phyloP scores from a whole-genome alignment of 306 rosid genomes.

The Corylus heterophylla region DNA sequence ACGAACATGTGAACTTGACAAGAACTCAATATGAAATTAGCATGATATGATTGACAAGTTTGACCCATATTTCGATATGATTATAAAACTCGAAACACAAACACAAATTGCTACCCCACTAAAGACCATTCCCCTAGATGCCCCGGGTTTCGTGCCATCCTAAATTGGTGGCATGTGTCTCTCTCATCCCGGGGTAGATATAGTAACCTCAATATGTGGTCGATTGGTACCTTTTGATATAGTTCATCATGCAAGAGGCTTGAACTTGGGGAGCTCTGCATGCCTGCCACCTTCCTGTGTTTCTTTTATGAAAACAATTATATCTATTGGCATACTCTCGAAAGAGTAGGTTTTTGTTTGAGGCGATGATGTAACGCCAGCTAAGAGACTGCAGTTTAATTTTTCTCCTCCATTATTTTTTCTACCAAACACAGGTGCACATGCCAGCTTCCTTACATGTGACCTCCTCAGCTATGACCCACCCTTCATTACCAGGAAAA shows the following conservation, averaged over 20 bases:
- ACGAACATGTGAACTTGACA: too few relatives aligned
- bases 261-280: background rate
- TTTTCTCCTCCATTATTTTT: slow-evolving; percentile 50
- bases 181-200: background rate
- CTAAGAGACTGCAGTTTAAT: slow-evolving; percentile 22
- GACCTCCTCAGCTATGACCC: slow-evolving; percentile 39
- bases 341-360: slow-evolving; percentile 15
- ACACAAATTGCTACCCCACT: too few relatives aligned
- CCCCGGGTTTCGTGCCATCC: background rate
- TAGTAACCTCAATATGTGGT: background rate
- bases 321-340: background rate
- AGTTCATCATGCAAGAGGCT: background rate
- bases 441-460: slow-evolving; percentile 55
- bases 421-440: slow-evolving; percentile 46
- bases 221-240: background rate
- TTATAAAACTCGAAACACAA: too few relatives aligned
- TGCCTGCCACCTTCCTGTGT: background rate
- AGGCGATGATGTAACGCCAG: slow-evolving; percentile 52
- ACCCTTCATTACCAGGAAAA: slow-evolving; percentile 21
- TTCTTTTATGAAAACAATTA: background rate
- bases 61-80: too few relatives aligned
- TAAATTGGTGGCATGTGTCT: background rate
- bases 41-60: too few relatives aligned
- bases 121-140: too few relatives aligned
- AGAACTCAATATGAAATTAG: too few relatives aligned